A percentile compares a stretch with the other conserved stretches of the same genome.
phyloP scores from a whole-genome alignment of 228 moss, liverwort and hornwort species.

The Sphagnum fallax region DNA sequence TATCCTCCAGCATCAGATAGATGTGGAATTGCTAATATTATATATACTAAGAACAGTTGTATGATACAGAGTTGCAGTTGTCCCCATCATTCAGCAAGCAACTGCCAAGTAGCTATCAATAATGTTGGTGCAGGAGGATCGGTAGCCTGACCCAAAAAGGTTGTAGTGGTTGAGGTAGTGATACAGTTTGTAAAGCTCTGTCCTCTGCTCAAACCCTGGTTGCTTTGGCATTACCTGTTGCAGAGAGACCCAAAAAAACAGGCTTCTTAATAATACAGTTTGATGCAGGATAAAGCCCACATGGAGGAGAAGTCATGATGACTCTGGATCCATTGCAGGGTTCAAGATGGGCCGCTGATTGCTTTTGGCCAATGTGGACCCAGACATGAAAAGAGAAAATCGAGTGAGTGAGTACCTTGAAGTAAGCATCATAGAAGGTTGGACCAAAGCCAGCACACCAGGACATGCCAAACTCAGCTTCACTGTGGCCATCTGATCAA shows the following conservation, averaged over 20 bases:
- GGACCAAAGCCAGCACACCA: slow-evolving; percentile 96
- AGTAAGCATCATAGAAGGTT: slow-evolving; percentile 91
- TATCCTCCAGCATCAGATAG: no score
- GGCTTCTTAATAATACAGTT: neutral
- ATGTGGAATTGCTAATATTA: no score
- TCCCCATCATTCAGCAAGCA: slow-evolving; percentile 8
- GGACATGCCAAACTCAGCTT: slow-evolving; percentile 99
- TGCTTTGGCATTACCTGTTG: slow-evolving; percentile 81
- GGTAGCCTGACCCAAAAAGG: slow-evolving; percentile 90
- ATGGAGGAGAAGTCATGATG: neutral
- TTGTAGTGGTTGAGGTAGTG: slow-evolving; percentile 99
- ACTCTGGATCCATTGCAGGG: no score
- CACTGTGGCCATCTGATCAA: slow-evolving; percentile 83
- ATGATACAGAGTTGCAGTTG: no score
- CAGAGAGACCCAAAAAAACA: neutral
- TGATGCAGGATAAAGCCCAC: neutral
- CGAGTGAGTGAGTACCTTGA: slow-evolving; percentile 39
- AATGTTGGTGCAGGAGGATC: slow-evolving; percentile 68
- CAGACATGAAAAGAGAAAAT: neutral
- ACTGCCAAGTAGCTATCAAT: slow-evolving; percentile 54
- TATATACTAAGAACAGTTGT: no score
- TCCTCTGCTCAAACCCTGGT: slow-evolving; percentile 82
- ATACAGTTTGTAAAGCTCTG: slow-evolving; percentile 84
- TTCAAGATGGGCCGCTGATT: no score
- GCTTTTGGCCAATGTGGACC: no score